phyloP scores from a whole-genome alignment of 768 basidiomycete genomes.

The Cyclocybe aegerita region DNA sequence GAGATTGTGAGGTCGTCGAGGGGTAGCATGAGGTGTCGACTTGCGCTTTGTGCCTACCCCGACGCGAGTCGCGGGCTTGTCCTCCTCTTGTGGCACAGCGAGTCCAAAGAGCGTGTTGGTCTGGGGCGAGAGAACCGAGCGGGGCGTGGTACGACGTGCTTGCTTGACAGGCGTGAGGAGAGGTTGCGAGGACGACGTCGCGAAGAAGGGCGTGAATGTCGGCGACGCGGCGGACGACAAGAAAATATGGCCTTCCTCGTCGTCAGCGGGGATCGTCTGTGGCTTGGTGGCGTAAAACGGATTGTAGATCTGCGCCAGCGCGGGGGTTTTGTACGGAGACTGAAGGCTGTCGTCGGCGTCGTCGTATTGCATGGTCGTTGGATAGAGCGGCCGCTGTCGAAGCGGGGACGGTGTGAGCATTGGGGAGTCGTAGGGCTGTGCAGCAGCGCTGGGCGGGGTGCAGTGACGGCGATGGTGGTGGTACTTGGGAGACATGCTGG shows the following conservation, averaged over 20 bases:
- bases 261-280: constrained; percentile 45
- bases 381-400: constrained; percentile 42
- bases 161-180: constrained; percentile 65
- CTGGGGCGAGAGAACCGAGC: constrained; percentile 40
- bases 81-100: constrained; percentile 17
- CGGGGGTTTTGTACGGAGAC: constrained; percentile 49
- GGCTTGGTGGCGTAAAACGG: constrained; percentile 37
- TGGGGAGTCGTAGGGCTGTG: constrained; percentile 47
- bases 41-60: constrained; percentile 68
- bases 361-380: constrained; percentile 21
- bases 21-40: constrained; percentile 53
- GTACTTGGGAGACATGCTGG: constrained; percentile 28
- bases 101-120: constrained; percentile 26
- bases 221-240: constrained; percentile 44
- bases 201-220: constrained; percentile 40
- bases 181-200: constrained; percentile 44
- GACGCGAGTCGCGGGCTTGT: constrained; percentile 25
- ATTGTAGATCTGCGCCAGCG: constrained; percentile 34
- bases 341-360: constrained; percentile 51
- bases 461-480: constrained; percentile 33
- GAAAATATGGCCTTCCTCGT: constrained; percentile 60
- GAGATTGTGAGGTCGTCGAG: constrained; percentile 49
- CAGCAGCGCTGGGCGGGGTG: constrained; percentile 34
- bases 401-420: constrained; percentile 69
- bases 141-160: constrained; percentile 35